phyloP scores from a whole-genome alignment of 768 basidiomycete genomes.

The Boletus reticuloceps region DNA sequence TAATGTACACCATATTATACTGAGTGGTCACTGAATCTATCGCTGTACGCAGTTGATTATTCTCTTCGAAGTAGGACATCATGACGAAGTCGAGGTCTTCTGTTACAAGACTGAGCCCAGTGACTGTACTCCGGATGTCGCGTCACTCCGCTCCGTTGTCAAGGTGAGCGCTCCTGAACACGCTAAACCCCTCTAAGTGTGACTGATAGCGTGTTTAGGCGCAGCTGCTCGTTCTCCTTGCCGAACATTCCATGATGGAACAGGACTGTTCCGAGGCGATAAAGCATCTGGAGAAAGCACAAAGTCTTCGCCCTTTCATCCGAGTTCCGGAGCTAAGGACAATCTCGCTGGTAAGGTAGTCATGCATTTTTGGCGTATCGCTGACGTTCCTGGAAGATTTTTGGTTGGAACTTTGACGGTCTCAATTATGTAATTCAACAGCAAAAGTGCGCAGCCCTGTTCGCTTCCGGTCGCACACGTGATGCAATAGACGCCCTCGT shows the following conservation, averaged over 20 bases:
- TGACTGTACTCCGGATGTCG: background rate
- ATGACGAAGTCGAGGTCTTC: background rate
- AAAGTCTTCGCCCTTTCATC: background rate
- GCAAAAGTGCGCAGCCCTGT: background rate
- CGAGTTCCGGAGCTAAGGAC: background rate
- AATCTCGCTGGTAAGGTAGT: conserved; percentile 1
- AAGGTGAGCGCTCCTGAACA: background rate
- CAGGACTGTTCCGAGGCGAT: background rate
- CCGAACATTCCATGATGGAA: background rate
- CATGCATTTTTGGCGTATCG: background rate
- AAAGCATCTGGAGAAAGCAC: background rate
- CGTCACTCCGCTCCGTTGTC: background rate
- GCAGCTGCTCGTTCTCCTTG: background rate
- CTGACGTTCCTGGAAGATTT: conserved; percentile 6
- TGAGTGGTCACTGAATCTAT: background rate
- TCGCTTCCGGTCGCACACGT: background rate
- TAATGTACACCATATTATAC: background rate
- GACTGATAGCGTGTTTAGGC: background rate
- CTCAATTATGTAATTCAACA: background rate
- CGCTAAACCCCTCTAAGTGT: background rate
- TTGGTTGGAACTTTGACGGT: conserved; percentile 11
- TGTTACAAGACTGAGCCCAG: background rate
- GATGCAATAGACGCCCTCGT: background rate
- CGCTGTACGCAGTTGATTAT: background rate
- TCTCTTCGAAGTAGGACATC: background rate